Evolutionary conservation across 352 stramenopile species (phyloP), one percentile per base, ranked within the genome.

Genomic region (Pythium aphanidermatum): DNA sequence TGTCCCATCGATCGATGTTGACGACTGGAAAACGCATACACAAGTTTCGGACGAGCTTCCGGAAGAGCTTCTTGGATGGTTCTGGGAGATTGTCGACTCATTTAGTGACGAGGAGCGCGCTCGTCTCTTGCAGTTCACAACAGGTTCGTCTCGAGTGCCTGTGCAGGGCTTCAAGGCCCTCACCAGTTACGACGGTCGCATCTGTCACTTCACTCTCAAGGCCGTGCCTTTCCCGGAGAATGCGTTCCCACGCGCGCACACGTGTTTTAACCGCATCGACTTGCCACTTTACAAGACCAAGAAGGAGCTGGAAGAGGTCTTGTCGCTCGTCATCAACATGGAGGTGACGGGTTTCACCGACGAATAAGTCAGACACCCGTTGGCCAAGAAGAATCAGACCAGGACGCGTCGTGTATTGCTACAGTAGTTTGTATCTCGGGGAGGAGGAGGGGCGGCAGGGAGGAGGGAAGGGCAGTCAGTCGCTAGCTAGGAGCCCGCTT

Each of bases 311-410:
- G 72, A 96, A 45, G 81, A 97, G 52, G 93, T 96, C 48, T 67
- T 98, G 28, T 95, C 85, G 49, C 74, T 97, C 45, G 91, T 93
- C 12, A 96, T 98, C 40, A 95, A 95, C 46, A 97, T 98, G 90
- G 87, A 96, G 57, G 69, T 90, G 49, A 97, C 89, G 31, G 90
- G 92, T 39, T 97, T 98, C 55, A 82, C 70, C 43, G 69, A 81
- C 59, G 70, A 81, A 60, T 81, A 74, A 32, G 28, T 13, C 28
- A n/a, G n/a, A n/a, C n/a, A n/a, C n/a, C n/a, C n/a, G n/a, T n/a
- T n/a, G n/a, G n/a, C n/a, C n/a, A n/a, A n/a, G n/a, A n/a, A n/a
- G n/a, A n/a, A n/a, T n/a, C n/a, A n/a, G n/a, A n/a, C n/a, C n/a
- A n/a, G n/a, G n/a, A n/a, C n/a, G n/a, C n/a, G n/a, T n/a, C n/a